These are phyloP conservation scores for Globisporangium nodosum DNA, from an alignment of 352 stramenopile species.

Conservation along the genomic window DNA sequence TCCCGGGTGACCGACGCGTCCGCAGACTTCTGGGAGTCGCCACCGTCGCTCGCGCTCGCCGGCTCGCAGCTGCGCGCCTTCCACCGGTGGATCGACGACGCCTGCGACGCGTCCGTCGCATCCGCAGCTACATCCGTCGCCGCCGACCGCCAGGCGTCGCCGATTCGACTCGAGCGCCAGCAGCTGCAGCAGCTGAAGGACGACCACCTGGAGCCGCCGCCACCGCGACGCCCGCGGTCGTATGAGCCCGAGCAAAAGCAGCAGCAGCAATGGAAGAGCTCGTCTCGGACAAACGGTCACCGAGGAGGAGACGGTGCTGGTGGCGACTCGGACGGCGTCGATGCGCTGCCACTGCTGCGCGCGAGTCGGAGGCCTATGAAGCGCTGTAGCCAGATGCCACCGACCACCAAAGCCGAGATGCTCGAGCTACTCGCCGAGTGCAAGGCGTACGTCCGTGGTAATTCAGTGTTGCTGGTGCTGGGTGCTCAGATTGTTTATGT, in stretches of 20 bases:
- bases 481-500: background rate
- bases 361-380: constrained; percentile 7
- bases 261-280: background rate
- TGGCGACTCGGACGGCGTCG: background rate
- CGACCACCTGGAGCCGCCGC: too few relatives aligned
- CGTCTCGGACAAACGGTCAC: too few relatives aligned
- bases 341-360: constrained; percentile 27
- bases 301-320: background rate
- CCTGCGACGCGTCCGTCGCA: too few relatives aligned
- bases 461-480: background rate
- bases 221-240: too few relatives aligned
- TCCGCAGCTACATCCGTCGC: too few relatives aligned
- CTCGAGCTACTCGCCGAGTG: constrained; percentile 38
- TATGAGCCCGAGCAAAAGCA: too few relatives aligned
- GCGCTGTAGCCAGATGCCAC: background rate
- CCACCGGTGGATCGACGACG: background rate
- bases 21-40: too few relatives aligned
- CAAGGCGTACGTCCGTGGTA: constrained; percentile 27
- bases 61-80: background rate
- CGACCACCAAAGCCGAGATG: constrained; percentile 34
- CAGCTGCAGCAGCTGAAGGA: background rate
- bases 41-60: background rate
- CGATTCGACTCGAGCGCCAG: background rate
- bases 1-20: too few relatives aligned
- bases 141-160: too few relatives aligned